Evolutionary conservation across 208 protist species (phyloP).

Genomic region (Acanthamoeba divionensis): DNA sequence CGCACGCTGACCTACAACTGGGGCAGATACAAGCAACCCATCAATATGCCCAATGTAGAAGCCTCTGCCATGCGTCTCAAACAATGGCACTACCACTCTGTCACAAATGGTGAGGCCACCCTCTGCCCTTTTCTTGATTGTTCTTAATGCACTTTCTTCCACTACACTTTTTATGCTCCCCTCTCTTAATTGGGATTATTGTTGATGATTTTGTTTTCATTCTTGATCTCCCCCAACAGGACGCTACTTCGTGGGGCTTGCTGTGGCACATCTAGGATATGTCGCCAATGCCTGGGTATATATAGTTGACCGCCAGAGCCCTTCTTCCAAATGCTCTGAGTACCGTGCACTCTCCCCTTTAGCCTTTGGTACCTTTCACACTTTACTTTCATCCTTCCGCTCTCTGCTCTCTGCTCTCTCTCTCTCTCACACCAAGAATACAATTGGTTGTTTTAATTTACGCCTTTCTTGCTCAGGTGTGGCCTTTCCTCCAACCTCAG

Average conservation of each 20-base stretch:
- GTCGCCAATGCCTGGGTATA: conserved; percentile 20
- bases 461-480: neutral
- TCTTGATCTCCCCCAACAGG: too few relatives aligned
- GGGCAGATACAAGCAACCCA: neutral
- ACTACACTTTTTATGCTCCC: too few relatives aligned
- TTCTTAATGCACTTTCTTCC: too few relatives aligned
- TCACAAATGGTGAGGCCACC: conserved; percentile 38
- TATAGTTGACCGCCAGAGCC: neutral
- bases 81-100: conserved; percentile 35
- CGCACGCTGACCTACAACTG: neutral
- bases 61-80: neutral
- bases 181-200: too few relatives aligned
- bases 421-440: too few relatives aligned
- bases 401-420: too few relatives aligned
- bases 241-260: neutral
- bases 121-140: too few relatives aligned
- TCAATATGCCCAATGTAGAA: neutral
- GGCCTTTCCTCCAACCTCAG: neutral
- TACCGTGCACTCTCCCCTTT: neutral
- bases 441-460: too few relatives aligned
- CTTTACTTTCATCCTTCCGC: neutral
- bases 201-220: too few relatives aligned
- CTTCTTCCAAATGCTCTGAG: too few relatives aligned
- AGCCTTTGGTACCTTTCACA: neutral
- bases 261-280: neutral